Percentiles rank a stretch among this genome's conserved stretches.
Evolutionary conservation across 2,329 filamentous ascomycete genomes (phyloP).

Genomic region (Exophiala aquamarina): DNA sequence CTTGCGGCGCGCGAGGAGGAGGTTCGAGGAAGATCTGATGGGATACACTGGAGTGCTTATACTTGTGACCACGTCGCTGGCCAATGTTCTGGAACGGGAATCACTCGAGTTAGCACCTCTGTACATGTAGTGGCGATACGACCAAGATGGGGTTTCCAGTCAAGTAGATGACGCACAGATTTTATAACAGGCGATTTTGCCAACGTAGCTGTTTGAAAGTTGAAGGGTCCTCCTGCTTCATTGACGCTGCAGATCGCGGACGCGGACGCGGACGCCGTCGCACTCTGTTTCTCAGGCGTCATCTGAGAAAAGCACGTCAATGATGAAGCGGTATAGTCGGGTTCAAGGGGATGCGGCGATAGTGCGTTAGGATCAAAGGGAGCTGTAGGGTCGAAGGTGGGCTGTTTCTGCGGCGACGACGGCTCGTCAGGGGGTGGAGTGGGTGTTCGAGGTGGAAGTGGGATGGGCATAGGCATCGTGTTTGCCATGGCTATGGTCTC

Average conservation of each 20-base stretch:
- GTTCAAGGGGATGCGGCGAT: slow-evolving; percentile 40
- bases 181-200: slow-evolving; percentile 70
- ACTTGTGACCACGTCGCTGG: slow-evolving; percentile 90
- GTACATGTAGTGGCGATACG: too few relatives aligned
- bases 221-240: slow-evolving; percentile 65
- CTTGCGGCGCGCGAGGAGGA: slow-evolving; percentile 77
- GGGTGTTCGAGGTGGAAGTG: slow-evolving; percentile 62
- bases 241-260: neutral
- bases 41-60: slow-evolving; percentile 94
- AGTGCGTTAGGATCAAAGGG: slow-evolving; percentile 47
- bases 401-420: slow-evolving; percentile 23
- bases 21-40: slow-evolving; percentile 97
- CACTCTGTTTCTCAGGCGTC: slow-evolving; percentile 15
- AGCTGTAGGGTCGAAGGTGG: slow-evolving; percentile 26
- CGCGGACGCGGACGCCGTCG: too few relatives aligned
- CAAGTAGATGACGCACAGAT: slow-evolving; percentile 57
- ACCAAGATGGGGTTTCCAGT: too few relatives aligned
- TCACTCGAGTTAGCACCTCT: slow-evolving; percentile 25
- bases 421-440: slow-evolving; percentile 60
- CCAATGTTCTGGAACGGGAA: slow-evolving; percentile 68
- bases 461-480: slow-evolving; percentile 52
- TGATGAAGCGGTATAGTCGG: slow-evolving; percentile 12
- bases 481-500: slow-evolving; percentile 19
- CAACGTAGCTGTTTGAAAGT: slow-evolving; percentile 83
- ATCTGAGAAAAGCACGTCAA: slow-evolving; percentile 10